phyloP scores from a whole-genome alignment of 805 yeast genomes.

The Deakozyma indianensis region DNA sequence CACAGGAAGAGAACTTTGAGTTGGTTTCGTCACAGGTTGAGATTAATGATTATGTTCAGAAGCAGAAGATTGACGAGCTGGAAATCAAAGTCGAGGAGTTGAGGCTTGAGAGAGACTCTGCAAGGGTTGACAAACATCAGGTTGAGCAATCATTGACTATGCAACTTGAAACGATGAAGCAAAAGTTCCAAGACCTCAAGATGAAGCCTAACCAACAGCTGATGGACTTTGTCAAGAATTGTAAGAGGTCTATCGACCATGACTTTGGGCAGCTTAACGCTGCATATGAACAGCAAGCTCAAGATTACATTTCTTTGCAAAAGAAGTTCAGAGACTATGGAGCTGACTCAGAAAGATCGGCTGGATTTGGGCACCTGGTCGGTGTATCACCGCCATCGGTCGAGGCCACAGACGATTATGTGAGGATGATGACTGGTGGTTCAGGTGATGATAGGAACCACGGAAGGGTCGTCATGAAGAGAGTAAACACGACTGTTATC shows the following conservation, averaged over 20 bases:
- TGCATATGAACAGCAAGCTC: conserved; percentile 16
- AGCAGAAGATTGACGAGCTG: neutral
- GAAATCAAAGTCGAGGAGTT: conserved; percentile 3
- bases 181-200: conserved; percentile 9
- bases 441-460: neutral
- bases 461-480: neutral
- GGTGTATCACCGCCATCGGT: neutral
- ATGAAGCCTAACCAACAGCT: conserved; percentile 3
- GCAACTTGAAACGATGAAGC: conserved; percentile 5
- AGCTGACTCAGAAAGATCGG: neutral
- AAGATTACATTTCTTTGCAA: conserved; percentile 15
- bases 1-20: neutral
- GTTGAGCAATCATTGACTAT: conserved; percentile 1
- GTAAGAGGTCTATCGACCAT: conserved; percentile 8
- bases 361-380: neutral
- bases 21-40: neutral
- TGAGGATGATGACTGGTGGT: neutral
- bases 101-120: conserved; percentile 4
- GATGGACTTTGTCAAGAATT: conserved; percentile 8
- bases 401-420: neutral
- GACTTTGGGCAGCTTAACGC: conserved; percentile 12
- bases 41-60: neutral
- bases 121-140: conserved; percentile 7
- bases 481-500: neutral
- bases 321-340: conserved; percentile 10